Conservation (phyloP, 306 rosid species). For the Quercus robur region DNA sequence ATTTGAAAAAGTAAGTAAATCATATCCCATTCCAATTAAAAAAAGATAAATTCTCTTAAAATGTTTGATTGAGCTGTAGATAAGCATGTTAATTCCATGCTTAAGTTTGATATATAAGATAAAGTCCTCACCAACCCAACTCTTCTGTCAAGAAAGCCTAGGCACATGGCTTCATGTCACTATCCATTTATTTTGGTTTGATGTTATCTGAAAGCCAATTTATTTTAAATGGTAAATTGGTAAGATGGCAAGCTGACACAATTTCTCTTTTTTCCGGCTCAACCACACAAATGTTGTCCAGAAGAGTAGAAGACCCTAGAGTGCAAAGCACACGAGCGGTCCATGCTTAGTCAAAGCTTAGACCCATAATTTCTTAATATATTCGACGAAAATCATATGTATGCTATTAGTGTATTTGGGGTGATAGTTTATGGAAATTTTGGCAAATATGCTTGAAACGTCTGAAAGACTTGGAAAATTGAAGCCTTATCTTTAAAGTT, state of each 20-base stretch:
- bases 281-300: not conserved
- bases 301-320: not conserved
- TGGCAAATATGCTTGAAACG: not conserved
- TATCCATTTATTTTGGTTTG: not conserved
- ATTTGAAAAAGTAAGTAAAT: too few species aligned
- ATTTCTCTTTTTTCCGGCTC: not conserved
- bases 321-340: not conserved
- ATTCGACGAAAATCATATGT: not conserved
- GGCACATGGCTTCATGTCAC: slow-evolving; percentile 19
- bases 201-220: not conserved
- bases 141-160: not conserved
- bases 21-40: too few species aligned
- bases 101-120: not conserved
- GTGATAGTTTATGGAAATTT: not conserved
- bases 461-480: not conserved
- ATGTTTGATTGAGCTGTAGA: too few species aligned
- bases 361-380: not conserved
- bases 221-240: not conserved
- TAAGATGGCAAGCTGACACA: not conserved
- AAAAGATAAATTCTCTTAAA: too few species aligned
- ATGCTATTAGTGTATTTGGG: not conserved
- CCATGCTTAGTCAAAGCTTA: not conserved
- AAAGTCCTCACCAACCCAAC: not conserved
- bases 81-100: too few species aligned
- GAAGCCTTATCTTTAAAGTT: not conserved